A percentile compares a stretch with the other conserved stretches of the same genome.
Evolutionary conservation across 1,284 basidiomycete species (phyloP).

Genomic region (Xerocomus minutiporus): DNA sequence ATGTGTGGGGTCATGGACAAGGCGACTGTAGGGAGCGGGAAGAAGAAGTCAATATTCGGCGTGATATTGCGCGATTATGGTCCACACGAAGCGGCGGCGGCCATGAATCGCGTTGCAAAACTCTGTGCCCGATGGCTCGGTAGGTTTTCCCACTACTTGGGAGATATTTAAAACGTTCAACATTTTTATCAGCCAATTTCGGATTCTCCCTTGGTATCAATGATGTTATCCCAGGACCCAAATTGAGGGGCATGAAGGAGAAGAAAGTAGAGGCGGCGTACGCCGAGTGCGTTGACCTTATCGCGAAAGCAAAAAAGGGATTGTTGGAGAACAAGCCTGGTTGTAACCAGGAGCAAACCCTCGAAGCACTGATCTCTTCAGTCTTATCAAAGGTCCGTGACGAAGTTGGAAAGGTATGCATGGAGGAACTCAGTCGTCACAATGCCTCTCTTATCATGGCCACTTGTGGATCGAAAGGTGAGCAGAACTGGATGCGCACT

Average conservation of each 20-base stretch:
- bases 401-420: constrained; percentile 95
- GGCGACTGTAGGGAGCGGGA: constrained; percentile 95
- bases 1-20: constrained; percentile 99
- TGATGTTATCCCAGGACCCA: constrained; percentile 94
- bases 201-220: constrained; percentile 99
- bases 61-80: constrained; percentile 98
- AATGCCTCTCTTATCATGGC: constrained; percentile 99
- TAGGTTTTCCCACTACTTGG: constrained; percentile 34
- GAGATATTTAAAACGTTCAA: constrained; percentile 3
- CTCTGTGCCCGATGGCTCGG: constrained; percentile 92
- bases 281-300: constrained; percentile 81
- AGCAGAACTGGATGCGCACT: constrained; percentile 8
- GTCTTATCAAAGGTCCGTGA: constrained; percentile 93
- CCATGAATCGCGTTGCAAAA: constrained; percentile 97
- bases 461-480: constrained; percentile 97
- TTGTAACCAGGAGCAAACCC: constrained; percentile 94
- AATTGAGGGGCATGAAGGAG: constrained; percentile 80
- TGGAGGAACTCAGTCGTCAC: constrained; percentile 93
- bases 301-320: constrained; percentile 87
- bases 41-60: constrained; percentile 99
- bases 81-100: constrained; percentile 86
- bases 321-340: constrained; percentile 94
- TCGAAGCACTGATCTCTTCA: constrained; percentile 93
- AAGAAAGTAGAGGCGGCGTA: constrained; percentile 87
- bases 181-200: constrained; percentile 68